Evolutionary conservation across 148 eudicot species (phyloP).

Genomic region (Fagopyrum tataricum): DNA sequence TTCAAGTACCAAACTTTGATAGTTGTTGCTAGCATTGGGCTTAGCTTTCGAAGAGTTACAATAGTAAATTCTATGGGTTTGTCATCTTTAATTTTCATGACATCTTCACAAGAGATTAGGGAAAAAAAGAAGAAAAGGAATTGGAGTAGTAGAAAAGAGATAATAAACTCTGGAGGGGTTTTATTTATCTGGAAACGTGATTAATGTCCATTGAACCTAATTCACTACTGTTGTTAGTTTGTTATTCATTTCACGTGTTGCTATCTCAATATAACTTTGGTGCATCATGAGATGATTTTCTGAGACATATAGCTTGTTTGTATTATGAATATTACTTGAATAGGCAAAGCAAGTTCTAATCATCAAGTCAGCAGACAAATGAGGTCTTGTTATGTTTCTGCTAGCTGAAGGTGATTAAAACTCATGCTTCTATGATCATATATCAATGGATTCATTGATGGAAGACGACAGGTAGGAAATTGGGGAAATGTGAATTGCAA

Average conservation of each 20-base stretch:
- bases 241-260: neutral
- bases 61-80: constrained; percentile 17
- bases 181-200: neutral
- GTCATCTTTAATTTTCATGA: constrained; percentile 27
- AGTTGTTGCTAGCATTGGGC: constrained; percentile 17
- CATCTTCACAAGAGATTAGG: constrained; percentile 17
- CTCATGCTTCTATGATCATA: no score
- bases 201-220: no score
- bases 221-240: no score
- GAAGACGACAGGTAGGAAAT: neutral
- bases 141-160: neutral
- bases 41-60: constrained; percentile 15
- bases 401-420: no score
- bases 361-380: no score
- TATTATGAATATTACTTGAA: neutral
- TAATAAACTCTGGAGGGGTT: neutral
- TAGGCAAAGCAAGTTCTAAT: neutral
- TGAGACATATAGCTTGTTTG: no score
- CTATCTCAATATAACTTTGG: neutral
- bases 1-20: constrained; percentile 30
- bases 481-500: constrained; percentile 1
- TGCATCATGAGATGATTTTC: neutral
- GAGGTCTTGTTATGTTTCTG: no score
- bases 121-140: neutral
- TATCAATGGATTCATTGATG: neutral